phyloP scores from a whole-genome alignment of 495 filamentous ascomycete genomes.

The Tuber calosporum region DNA sequence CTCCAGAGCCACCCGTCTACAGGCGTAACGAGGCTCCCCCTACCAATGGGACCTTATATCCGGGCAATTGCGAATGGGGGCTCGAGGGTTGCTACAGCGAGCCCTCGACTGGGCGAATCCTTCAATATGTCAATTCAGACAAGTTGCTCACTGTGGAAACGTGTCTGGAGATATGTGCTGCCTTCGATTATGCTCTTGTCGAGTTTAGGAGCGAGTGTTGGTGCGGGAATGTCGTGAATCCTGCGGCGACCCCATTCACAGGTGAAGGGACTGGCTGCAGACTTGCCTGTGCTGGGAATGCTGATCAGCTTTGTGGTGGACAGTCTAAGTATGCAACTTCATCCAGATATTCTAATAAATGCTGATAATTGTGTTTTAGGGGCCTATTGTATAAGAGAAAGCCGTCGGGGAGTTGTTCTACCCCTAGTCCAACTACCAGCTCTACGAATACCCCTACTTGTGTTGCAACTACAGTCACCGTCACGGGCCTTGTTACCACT shows the following conservation, averaged over 20 bases:
- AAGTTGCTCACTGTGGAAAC: slow-evolving; percentile 12
- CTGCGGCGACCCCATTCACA: slow-evolving; percentile 10
- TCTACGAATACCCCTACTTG: slow-evolving; percentile 14
- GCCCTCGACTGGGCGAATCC: slow-evolving; percentile 4
- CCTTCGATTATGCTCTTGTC: slow-evolving; percentile 14
- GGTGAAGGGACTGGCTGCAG: slow-evolving; percentile 23
- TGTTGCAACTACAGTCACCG: slow-evolving; percentile 5
- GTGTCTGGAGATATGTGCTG: slow-evolving; percentile 11
- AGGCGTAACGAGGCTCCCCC: slow-evolving; percentile 14
- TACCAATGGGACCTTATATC: slow-evolving; percentile 16
- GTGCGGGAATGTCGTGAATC: slow-evolving; percentile 10
- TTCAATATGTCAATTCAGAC: neutral
- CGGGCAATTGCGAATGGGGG: slow-evolving; percentile 17
- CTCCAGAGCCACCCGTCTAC: slow-evolving; percentile 1
- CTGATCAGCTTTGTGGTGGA: slow-evolving; percentile 18
- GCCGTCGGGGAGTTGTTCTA: slow-evolving; percentile 15
- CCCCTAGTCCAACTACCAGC: neutral
- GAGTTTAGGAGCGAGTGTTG: slow-evolving; percentile 27
- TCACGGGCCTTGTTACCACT: neutral
- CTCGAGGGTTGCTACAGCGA: slow-evolving; percentile 14
- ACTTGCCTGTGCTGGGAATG: slow-evolving; percentile 17
- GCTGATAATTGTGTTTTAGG: neutral
- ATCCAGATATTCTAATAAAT: neutral
- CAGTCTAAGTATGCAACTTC: slow-evolving; percentile 10
- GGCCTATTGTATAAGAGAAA: slow-evolving; percentile 18